Percentiles rank a stretch among this genome's conserved stretches.
Evolutionary conservation across 495 filamentous ascomycete genomes (phyloP).

Genomic region (Penicillium chermesinum): DNA sequence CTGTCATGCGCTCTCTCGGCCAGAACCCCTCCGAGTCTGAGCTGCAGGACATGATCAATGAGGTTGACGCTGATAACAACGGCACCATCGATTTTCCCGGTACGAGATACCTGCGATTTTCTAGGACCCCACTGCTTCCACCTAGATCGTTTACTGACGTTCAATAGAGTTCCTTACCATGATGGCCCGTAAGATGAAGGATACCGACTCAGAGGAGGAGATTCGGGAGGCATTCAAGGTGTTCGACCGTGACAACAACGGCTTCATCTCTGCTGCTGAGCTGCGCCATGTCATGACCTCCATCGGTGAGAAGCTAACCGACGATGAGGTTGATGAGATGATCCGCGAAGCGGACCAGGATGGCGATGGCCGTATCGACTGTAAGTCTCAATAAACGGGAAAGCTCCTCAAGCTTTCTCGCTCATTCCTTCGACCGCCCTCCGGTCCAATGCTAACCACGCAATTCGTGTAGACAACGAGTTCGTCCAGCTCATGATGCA

Average conservation of each 20-base stretch:
- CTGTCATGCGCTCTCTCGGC: conserved; percentile 98
- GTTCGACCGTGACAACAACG: conserved; percentile 99
- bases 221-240: conserved; percentile 95
- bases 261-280: conserved; percentile 97
- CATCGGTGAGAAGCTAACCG: conserved; percentile 98
- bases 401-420: too few relatives aligned
- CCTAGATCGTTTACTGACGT: conserved; percentile 7
- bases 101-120: conserved; percentile 32
- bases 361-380: conserved; percentile 95
- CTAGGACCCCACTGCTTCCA: background rate
- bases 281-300: conserved; percentile 99
- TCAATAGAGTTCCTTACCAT: conserved; percentile 90
- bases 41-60: conserved; percentile 99
- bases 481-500: conserved; percentile 99
- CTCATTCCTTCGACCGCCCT: too few relatives aligned
- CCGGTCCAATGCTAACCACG: too few relatives aligned
- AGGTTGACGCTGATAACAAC: conserved; percentile 99
- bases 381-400: conserved; percentile 57
- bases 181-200: conserved; percentile 99
- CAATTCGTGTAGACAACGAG: conserved; percentile 85
- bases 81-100: conserved; percentile 99
- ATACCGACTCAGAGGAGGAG: conserved; percentile 98
- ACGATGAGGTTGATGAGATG: conserved; percentile 99
- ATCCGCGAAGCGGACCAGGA: conserved; percentile 99
- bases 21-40: conserved; percentile 99